Conservation (phyloP, 768 basidiomycete species). For the Guyanaporus albipodus region DNA sequence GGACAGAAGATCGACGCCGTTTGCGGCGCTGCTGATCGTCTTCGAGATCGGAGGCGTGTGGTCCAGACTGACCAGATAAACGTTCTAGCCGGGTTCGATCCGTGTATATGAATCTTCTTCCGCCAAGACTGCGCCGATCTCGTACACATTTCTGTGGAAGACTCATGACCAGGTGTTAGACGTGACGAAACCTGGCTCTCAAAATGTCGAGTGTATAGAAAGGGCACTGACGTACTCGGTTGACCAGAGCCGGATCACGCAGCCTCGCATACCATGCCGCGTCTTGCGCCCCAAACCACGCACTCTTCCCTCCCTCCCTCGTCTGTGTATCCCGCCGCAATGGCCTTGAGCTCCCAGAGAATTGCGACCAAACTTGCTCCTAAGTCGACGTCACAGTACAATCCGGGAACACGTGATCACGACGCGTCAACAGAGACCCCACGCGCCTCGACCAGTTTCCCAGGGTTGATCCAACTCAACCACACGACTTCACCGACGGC, state of each 20-base stretch:
- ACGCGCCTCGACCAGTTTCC: slow-evolving; percentile 27
- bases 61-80: too few relatives aligned
- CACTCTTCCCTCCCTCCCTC: background rate
- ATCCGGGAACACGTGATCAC: slow-evolving; percentile 22
- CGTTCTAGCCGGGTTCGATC: too few relatives aligned
- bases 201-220: too few relatives aligned
- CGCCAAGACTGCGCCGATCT: too few relatives aligned
- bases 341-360: slow-evolving; percentile 10
- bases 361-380: background rate
- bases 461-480: slow-evolving; percentile 27
- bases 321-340: too few relatives aligned
- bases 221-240: slow-evolving; percentile 25
- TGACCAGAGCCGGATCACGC: slow-evolving; percentile 8
- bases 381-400: background rate
- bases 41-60: too few relatives aligned
- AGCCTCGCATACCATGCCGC: background rate
- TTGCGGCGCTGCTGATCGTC: too few relatives aligned
- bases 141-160: too few relatives aligned
- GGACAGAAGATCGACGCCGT: too few relatives aligned
- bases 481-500: background rate
- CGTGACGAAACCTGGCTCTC: background rate
- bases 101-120: too few relatives aligned
- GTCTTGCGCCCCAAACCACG: background rate
- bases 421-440: slow-evolving; percentile 21
- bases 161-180: too few relatives aligned